These are phyloP conservation scores for Aureobasidium sp. DNA, from an alignment of 2,329 filamentous ascomycete species.

Conservation along the genomic window DNA sequence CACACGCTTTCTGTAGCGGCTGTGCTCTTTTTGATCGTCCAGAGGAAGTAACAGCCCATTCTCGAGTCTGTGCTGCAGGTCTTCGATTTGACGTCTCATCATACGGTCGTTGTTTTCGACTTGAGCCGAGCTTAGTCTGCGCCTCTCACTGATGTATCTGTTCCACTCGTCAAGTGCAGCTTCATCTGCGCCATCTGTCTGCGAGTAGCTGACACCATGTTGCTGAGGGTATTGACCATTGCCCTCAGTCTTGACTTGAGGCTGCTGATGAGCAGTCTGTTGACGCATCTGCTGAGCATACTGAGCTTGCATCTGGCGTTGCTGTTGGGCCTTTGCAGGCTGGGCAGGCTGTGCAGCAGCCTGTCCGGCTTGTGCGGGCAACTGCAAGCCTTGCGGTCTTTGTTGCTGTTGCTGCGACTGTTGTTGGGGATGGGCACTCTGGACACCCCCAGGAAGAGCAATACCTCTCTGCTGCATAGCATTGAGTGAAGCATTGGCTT, in stretches of 20 bases:
- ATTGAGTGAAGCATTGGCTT: conserved; percentile 60
- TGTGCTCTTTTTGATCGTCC: conserved; percentile 43
- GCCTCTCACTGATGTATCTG: conserved; percentile 53
- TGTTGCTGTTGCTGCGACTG: conserved; percentile 22
- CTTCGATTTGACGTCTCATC: conserved; percentile 61
- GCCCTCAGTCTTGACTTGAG: conserved; percentile 31
- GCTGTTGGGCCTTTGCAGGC: conserved; percentile 31
- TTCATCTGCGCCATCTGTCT: conserved; percentile 71
- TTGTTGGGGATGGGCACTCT: conserved; percentile 2
- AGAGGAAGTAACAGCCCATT: conserved; percentile 72
- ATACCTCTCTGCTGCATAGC: conserved; percentile 43
- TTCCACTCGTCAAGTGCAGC: conserved; percentile 48
- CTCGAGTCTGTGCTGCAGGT: conserved; percentile 61
- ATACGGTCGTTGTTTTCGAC: conserved; percentile 57
- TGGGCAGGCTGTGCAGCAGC: neutral
- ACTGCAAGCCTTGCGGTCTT: conserved; percentile 30
- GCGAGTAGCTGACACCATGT: conserved; percentile 46
- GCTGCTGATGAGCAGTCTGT: conserved; percentile 32
- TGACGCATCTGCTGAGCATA: conserved; percentile 31
- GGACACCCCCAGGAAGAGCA: conserved; percentile 16
- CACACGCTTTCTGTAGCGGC: conserved; percentile 21
- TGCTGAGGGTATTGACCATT: conserved; percentile 21
- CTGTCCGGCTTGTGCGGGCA: conserved; percentile 25
- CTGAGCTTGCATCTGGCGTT: conserved; percentile 24
- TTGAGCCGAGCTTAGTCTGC: conserved; percentile 46